These are phyloP conservation scores for Cutaneotrichosporon spelunceum DNA, from an alignment of 1,284 basidiomycete genomes.

Conservation along the genomic window DNA sequence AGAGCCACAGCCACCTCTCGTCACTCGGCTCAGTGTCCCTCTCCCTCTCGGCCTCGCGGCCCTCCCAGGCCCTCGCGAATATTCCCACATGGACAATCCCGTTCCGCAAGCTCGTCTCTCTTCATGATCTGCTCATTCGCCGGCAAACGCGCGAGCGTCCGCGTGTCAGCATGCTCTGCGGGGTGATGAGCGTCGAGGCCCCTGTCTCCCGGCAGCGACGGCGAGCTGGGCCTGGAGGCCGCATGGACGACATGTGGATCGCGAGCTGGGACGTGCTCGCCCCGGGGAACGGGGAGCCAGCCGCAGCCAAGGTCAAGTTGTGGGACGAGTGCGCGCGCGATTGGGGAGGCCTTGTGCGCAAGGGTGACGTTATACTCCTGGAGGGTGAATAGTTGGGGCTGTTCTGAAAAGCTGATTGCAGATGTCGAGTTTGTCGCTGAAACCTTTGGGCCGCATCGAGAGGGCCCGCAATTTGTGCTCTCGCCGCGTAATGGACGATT, in stretches of 20 bases:
- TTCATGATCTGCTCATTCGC: constrained; percentile 21
- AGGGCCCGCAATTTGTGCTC: constrained; percentile 32
- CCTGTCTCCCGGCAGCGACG: constrained; percentile 24
- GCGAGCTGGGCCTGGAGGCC: constrained; percentile 22
- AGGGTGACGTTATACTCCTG: constrained; percentile 42
- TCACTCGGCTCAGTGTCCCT: constrained; percentile 34
- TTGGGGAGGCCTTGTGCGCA: constrained; percentile 32
- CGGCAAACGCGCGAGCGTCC: not conserved
- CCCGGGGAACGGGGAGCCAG: constrained; percentile 11
- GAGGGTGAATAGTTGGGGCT: constrained; percentile 33
- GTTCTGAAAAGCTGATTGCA: constrained; percentile 11
- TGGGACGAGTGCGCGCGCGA: constrained; percentile 40
- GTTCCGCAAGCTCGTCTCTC: constrained; percentile 27
- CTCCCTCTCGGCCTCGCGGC: constrained; percentile 21
- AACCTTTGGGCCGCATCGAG: constrained; percentile 16
- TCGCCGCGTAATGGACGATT: constrained; percentile 15
- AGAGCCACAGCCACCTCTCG: constrained; percentile 19
- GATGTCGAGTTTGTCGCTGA: constrained; percentile 32
- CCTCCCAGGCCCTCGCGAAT: constrained; percentile 25
- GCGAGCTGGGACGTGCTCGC: constrained; percentile 39
- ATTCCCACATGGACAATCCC: constrained; percentile 41
- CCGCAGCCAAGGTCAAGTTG: constrained; percentile 36
- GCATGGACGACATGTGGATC: constrained; percentile 31
- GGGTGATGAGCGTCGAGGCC: constrained; percentile 33
- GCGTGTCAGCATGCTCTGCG: constrained; percentile 32